Base-by-base conservation (phyloP, 164 flowering plant species). In the Warburgia ugandensis region DNA sequence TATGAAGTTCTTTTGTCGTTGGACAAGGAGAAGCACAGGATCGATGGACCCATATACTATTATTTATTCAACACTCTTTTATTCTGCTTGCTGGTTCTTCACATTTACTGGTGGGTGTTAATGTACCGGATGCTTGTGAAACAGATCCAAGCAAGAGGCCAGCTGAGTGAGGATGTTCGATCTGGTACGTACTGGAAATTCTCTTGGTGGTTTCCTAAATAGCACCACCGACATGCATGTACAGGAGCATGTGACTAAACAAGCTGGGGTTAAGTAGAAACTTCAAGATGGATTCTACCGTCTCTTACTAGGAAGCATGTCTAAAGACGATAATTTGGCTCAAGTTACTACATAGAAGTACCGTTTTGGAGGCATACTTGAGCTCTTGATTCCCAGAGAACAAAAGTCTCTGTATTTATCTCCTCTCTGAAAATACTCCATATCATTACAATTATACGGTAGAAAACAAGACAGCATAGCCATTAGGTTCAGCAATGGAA, bases 31-130 rank as follows among this genome's bases (percentile, higher is more conserved):
- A 80, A 77, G 48, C 80, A 84, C 57, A 55, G 42, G 17, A 62
- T 69, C 49, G 82, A 79, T 9, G 97, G 97, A 51, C 84, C 99
- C 50, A 68, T 92, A 16, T 84, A 76, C 55, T 92, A 88, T 62
- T 92, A 86, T 55, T 31, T 76, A 50, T 86, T 92, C 76, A 92
- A 92, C 52, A 61, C 80, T 29, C 92, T 92, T 37, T 84, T 88
- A 16, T 74, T 52, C 59, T 82, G 83, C 74, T 70, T 89, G 74
- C 86, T 92, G 50, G 84, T 86, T 65, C 80, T 92, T 59, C 84
- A 88, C 42, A 72, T 92, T 57, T 92, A 84, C 54, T 89, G 99
- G 99, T 86, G 87, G 89, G 73, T 80, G 49, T 55, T 92, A 65
- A 92, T 92, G 46, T 76, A 50, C 35, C 77, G 96, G 64, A 92